A percentile compares a stretch with the other conserved stretches of the same genome.
Conservation (phyloP, 2,329 filamentous ascomycete genomes). For the Penicillium sp. region DNA sequence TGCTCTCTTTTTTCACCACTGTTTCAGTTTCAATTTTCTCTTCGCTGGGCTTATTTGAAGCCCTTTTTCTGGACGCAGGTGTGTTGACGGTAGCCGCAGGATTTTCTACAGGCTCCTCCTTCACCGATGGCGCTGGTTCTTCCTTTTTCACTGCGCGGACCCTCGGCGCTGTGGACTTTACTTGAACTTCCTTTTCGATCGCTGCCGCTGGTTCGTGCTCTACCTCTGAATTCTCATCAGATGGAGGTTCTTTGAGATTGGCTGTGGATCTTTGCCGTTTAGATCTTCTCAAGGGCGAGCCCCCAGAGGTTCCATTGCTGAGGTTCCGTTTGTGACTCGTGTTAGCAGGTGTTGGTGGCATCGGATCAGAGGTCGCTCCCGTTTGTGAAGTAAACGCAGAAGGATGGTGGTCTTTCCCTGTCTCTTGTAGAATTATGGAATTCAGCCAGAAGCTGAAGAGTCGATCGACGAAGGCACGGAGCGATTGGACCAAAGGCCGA, state of each 20-base stretch:
- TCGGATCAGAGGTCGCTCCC: conserved; percentile 2
- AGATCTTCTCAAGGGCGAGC: conserved; percentile 25
- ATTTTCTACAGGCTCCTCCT: conserved; percentile 12
- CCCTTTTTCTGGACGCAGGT: background rate
- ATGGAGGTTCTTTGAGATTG: conserved; percentile 15
- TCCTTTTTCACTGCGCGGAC: conserved; percentile 11
- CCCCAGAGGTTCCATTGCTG: conserved; percentile 18
- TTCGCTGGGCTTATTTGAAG: background rate
- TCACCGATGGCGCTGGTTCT: conserved; percentile 5
- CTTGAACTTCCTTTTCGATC: conserved; percentile 5
- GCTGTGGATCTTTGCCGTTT: conserved; percentile 25
- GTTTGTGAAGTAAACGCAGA: too few relatives aligned
- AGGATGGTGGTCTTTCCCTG: too few relatives aligned
- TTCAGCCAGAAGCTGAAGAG: too few relatives aligned
- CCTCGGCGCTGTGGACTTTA: conserved; percentile 2
- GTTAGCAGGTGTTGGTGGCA: conserved; percentile 5
- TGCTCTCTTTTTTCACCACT: background rate
- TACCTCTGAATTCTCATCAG: conserved; percentile 12
- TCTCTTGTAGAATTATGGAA: too few relatives aligned
- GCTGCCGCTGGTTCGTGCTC: conserved; percentile 11
- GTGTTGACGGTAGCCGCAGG: background rate
- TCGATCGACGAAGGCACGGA: background rate
- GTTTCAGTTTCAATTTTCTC: conserved; percentile 15
- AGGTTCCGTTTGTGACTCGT: conserved; percentile 24
- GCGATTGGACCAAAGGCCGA: background rate